A percentile compares a stretch with the other conserved stretches of the same genome.
Evolutionary conservation across 176 grass and related monocot species (phyloP).

Genomic region (Typha latifolia): DNA sequence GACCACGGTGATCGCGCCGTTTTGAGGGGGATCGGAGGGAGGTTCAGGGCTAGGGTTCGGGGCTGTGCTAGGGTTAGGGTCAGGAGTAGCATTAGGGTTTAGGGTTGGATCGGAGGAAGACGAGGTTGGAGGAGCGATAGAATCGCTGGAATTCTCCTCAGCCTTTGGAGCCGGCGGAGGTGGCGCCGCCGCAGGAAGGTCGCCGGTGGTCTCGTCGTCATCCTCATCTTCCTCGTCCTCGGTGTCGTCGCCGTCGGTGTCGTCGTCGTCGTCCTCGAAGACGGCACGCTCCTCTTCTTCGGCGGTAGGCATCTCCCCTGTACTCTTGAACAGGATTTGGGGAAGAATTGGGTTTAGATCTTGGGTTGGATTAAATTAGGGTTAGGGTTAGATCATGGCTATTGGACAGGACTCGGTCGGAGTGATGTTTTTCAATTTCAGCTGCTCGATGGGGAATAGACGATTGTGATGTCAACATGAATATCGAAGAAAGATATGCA

Average conservation of each 20-base stretch:
- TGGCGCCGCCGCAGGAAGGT: conserved; percentile 12
- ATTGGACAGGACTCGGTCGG: too few species aligned
- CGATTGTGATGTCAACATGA: too few species aligned
- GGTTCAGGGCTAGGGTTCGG: too few species aligned
- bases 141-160: background rate
- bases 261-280: conserved; percentile 35
- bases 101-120: too few species aligned
- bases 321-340: too few species aligned
- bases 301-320: background rate
- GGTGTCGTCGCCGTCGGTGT: conserved; percentile 19
- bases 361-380: background rate
- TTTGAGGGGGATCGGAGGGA: too few species aligned
- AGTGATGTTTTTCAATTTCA: too few species aligned
- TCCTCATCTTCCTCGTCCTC: conserved; percentile 29
- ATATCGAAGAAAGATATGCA: too few species aligned
- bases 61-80: background rate
- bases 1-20: too few species aligned
- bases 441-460: too few species aligned
- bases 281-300: conserved; percentile 25
- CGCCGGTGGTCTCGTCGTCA: conserved; percentile 19
- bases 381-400: background rate
- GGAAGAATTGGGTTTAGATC: background rate
- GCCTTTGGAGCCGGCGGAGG: conserved; percentile 14
- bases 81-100: background rate
- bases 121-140: background rate